Conservation (phyloP, 352 stramenopile species). For the Phytopythium helicoides region DNA sequence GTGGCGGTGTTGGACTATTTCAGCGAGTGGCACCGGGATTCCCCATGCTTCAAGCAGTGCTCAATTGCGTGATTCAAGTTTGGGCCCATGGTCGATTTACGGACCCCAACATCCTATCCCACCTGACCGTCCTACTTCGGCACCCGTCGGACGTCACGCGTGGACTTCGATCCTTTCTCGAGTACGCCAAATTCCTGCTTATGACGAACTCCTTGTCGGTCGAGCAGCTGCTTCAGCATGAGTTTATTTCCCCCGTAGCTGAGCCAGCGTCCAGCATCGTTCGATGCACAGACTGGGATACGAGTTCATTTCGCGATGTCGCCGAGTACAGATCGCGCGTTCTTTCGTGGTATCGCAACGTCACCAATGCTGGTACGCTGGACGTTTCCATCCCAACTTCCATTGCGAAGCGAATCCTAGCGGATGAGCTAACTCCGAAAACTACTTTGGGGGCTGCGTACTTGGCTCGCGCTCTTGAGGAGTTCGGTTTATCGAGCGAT, state of each 20-base stretch:
- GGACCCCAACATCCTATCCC: conserved; percentile 22
- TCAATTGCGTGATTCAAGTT: conserved; percentile 37
- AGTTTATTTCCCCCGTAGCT: conserved; percentile 7
- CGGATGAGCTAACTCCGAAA: conserved; percentile 33
- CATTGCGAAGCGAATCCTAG: too few relatives aligned
- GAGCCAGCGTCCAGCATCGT: neutral
- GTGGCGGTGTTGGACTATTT: conserved; percentile 18
- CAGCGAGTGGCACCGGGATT: neutral
- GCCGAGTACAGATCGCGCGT: conserved; percentile 41
- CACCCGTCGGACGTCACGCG: conserved; percentile 27
- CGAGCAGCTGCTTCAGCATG: conserved; percentile 45
- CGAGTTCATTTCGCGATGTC: conserved; percentile 16
- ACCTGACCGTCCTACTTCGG: conserved; percentile 34
- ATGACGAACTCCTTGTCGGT: conserved; percentile 36
- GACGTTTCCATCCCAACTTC: neutral
- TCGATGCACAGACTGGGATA: conserved; percentile 6
- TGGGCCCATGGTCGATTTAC: conserved; percentile 41
- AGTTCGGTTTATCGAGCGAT: conserved; percentile 40
- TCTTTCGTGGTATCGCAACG: conserved; percentile 30
- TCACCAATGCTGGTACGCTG: neutral
- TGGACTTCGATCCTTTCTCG: conserved; percentile 53
- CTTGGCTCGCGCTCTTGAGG: conserved; percentile 43
- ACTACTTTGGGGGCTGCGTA: conserved; percentile 45
- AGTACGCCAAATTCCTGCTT: conserved; percentile 64
- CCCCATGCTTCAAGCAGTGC: conserved; percentile 34